Conservation (phyloP, 179 eudicot species). For the Sideroxylon spinosum region DNA sequence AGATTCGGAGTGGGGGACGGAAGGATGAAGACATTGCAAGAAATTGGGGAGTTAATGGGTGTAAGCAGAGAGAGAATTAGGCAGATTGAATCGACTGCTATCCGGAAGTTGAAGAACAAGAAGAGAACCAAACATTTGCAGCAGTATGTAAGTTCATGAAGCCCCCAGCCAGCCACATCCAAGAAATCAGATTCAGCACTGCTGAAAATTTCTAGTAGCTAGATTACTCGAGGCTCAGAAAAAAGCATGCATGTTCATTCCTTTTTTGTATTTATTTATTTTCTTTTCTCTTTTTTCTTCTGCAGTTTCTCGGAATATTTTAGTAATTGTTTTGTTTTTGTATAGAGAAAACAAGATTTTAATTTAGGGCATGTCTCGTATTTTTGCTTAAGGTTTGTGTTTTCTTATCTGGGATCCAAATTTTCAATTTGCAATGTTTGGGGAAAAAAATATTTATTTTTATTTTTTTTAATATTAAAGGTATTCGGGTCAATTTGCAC, state of each 20-base stretch:
- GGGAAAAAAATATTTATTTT: not conserved
- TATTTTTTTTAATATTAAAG: too few relatives aligned
- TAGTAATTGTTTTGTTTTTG: slow-evolving; percentile 3
- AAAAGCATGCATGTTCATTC: slow-evolving; percentile 10
- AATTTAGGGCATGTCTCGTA: too few relatives aligned
- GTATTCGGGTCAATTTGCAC: too few relatives aligned
- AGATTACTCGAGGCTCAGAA: not conserved
- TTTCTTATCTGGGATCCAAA: not conserved
- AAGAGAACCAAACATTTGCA: slow-evolving; percentile 61
- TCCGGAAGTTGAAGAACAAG: slow-evolving; percentile 73
- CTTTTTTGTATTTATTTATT: not conserved
- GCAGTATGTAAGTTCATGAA: slow-evolving; percentile 43
- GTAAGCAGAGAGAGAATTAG: slow-evolving; percentile 90
- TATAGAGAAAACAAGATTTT: not conserved
- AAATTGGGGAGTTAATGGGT: slow-evolving; percentile 87
- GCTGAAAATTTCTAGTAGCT: not conserved
- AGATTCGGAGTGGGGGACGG: slow-evolving; percentile 89
- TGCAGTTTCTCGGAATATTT: not conserved
- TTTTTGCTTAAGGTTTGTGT: not conserved
- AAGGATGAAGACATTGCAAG: slow-evolving; percentile 82
- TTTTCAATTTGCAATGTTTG: not conserved
- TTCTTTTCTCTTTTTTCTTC: not conserved
- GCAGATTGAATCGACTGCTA: slow-evolving; percentile 76
- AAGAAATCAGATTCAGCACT: not conserved
- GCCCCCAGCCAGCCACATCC: not conserved